Base-by-base conservation (phyloP, 495 filamentous ascomycete species). In the Penicillium soppii region DNA sequence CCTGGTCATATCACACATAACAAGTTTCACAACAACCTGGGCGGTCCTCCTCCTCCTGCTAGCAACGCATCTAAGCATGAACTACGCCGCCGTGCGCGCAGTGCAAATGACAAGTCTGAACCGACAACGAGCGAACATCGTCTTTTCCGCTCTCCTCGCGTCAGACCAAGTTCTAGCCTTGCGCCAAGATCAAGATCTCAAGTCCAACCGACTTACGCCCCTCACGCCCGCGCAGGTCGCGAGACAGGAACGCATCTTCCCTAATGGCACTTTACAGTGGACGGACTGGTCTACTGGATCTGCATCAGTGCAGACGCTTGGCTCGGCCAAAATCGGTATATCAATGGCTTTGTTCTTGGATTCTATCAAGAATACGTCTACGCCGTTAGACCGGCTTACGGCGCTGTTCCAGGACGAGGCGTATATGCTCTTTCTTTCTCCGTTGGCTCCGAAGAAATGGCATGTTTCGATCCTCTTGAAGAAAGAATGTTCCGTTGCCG, bases 21-120 rank as follows among this genome's bases (percentile, higher is more conserved):
- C 87, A 30, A 80, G 86, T 20, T 81, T 83, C 54, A 64, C 75
- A 15, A 80, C 84, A 29, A 95, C 92, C 7, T 95, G 89, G 89
- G 62, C 75, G n/a, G 74, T 82, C 26, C 83, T 96, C 56, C 59
- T 92, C 4, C 37, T 82, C 9, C 79, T 98, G 13, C 78, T 95
- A 13, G 71, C 79, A 15, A 63, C 89, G 15, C 92, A 97, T 64
- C 78, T 97, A 26, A 73, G 74, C 47, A 88, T 84, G 41, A 98
- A 97, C 69, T 92, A 95, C 68, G 75, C 79, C 30, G 92, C 92
- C 16, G 92, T 97, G 17, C 80, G 85, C 53, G 75, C 88, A 36
- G 92, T 97, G 9, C 82, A 82, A 62, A 88, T 97, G 83, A 79
- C 80, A 13, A 90, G 83, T n/a, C 75, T 97, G 13, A 97, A 96